Conservation (phyloP, 176 grass and related monocot genomes). For the Oryza punctata region DNA sequence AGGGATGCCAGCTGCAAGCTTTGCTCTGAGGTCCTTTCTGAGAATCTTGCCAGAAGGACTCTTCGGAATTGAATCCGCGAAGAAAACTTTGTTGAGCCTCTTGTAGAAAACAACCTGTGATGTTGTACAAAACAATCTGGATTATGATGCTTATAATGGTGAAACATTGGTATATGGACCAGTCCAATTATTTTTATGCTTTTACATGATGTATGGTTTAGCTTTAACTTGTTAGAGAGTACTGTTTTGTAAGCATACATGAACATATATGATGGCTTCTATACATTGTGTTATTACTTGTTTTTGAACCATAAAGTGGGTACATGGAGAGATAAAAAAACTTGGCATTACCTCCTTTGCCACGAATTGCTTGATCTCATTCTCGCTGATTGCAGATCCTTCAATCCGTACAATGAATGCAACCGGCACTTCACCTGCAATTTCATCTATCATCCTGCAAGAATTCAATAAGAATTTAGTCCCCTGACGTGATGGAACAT, state of each 20-base stretch:
- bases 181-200: neutral
- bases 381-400: conserved; percentile 74
- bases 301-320: neutral
- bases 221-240: neutral
- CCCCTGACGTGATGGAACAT: neutral
- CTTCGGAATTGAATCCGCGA: conserved; percentile 74
- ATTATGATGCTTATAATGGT: neutral
- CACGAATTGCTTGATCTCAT: conserved; percentile 86
- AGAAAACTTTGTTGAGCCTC: conserved; percentile 85
- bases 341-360: conserved; percentile 67
- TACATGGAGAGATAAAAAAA: neutral
- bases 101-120: conserved; percentile 94
- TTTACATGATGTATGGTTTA: neutral
- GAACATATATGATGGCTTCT: neutral
- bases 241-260: neutral
- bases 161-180: neutral
- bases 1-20: conserved; percentile 54
- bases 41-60: conserved; percentile 88
- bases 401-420: conserved; percentile 79
- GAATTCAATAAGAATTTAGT: conserved; percentile 16
- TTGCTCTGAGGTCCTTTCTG: conserved; percentile 88
- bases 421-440: conserved; percentile 81
- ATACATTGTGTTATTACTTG: neutral
- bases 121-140: neutral
- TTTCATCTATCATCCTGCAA: conserved; percentile 86